Evolutionary conservation across 139 green algal species (phyloP), one percentile per base, ranked within the genome.

Genomic region (Yamagishiella unicocca): DNA sequence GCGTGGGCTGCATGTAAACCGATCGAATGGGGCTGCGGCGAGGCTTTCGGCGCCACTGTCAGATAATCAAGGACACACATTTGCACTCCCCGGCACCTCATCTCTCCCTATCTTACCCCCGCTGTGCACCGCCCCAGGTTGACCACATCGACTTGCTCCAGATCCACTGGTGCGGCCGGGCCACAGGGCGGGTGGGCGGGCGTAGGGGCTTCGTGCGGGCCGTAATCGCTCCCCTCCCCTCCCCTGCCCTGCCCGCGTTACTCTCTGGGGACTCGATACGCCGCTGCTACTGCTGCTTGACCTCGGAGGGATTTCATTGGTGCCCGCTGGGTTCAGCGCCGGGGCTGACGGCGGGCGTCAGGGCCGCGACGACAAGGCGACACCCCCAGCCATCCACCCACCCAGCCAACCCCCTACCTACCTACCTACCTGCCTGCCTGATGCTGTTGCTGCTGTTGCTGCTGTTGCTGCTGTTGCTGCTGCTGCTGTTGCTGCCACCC

Each of bases 141-240:
- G 97, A 99, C 84, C 88, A 99, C 85, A 89, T 99, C 29, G 97
- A 99, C 88, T 85, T 99, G 64, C 91, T 99, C 38, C 96, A 99
- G 91, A 91, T 95, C 29, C 94, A 96, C 89, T 96, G 94, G 94
- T 91, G 54, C 0, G 81, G 29, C 21, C 8, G n/a, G 29, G 72
- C 4, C 29, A 62, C 29, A 21, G 72, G 4, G 5, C 19, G 72
- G 1, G 43, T 37, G 40, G 38, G 72, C 1, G 72, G 4, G 10
- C 37, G 5, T 74, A 7, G n/a, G 71, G 76, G n/a, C n/a, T n/a
- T n/a, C n/a, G n/a, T n/a, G n/a, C n/a, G n/a, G n/a, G n/a, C n/a
- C n/a, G n/a, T n/a, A n/a, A n/a, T n/a, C n/a, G n/a, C n/a, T n/a
- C n/a, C n/a, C n/a, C n/a, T n/a, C n/a, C n/a, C n/a, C n/a, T n/a